Percentiles rank a stretch among this genome's conserved stretches.
These are phyloP conservation scores for Mucor mucedo DNA, from an alignment of 371 early-diverging fungal genomes.

Conservation along the genomic window DNA sequence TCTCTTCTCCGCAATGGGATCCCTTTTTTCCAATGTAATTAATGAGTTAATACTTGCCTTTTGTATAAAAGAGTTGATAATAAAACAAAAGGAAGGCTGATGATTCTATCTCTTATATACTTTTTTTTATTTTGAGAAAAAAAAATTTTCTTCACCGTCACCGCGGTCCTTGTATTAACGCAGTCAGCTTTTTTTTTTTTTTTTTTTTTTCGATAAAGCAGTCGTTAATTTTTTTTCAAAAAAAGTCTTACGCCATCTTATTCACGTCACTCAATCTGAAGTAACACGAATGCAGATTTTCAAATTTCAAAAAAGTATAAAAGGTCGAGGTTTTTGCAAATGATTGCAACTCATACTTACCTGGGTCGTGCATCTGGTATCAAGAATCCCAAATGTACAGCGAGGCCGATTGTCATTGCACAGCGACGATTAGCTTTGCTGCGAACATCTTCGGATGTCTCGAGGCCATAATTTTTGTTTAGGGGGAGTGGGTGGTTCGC, in stretches of 20 bases:
- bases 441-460: slow-evolving; percentile 55
- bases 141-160: slow-evolving; percentile 16
- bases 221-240: no score
- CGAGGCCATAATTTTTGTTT: slow-evolving; percentile 55
- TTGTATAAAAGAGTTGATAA: slow-evolving; percentile 3
- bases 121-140: not conserved
- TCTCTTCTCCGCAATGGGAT: slow-evolving; percentile 31
- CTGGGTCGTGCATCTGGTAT: slow-evolving; percentile 51
- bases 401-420: slow-evolving; percentile 51
- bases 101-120: not conserved
- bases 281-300: no score
- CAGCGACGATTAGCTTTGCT: slow-evolving; percentile 44
- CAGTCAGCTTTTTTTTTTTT: no score
- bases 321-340: slow-evolving; percentile 19
- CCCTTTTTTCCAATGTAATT: slow-evolving; percentile 8
- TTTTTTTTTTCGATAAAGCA: no score
- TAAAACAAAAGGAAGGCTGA: not conserved
- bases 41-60: slow-evolving; percentile 28
- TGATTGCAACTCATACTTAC: slow-evolving; percentile 49
- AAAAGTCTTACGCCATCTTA: no score
- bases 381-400: slow-evolving; percentile 41
- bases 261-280: no score
- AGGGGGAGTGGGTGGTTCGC: slow-evolving; percentile 50
- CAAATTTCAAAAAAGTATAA: slow-evolving; percentile 35
- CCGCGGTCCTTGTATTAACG: not conserved